These are phyloP conservation scores for Antrodiella citrinella DNA, from an alignment of 768 basidiomycete genomes.

Conservation along the genomic window DNA sequence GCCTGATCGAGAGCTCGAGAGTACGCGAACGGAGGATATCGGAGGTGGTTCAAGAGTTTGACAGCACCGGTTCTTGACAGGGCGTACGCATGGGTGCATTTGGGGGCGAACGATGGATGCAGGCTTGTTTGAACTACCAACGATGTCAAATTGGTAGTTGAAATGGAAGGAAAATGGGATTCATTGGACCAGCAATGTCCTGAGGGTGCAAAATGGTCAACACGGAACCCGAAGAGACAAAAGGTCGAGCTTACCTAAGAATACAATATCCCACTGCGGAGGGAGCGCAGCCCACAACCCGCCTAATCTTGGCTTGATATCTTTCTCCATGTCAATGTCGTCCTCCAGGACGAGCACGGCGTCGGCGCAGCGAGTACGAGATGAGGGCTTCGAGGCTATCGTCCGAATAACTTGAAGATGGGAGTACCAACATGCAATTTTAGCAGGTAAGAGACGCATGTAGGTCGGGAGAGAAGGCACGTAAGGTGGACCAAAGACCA, in stretches of 20 bases:
- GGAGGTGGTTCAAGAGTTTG: slow-evolving; percentile 50
- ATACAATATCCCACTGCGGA: slow-evolving; percentile 62
- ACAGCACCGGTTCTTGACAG: slow-evolving; percentile 53
- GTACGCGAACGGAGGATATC: slow-evolving; percentile 62
- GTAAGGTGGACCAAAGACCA: slow-evolving; percentile 19
- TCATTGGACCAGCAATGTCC: slow-evolving; percentile 82
- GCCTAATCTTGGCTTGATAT: slow-evolving; percentile 36
- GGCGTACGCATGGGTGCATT: slow-evolving; percentile 70
- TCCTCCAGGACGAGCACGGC: slow-evolving; percentile 63
- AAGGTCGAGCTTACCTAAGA: slow-evolving; percentile 41
- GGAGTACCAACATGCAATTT: slow-evolving; percentile 68
- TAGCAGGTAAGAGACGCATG: slow-evolving; percentile 60
- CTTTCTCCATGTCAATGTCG: slow-evolving; percentile 70
- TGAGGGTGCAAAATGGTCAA: slow-evolving; percentile 23
- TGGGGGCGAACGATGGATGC: slow-evolving; percentile 52
- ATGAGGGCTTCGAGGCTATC: slow-evolving; percentile 26
- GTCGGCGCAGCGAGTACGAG: slow-evolving; percentile 19
- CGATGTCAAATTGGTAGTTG: slow-evolving; percentile 2
- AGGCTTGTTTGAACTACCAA: slow-evolving; percentile 23
- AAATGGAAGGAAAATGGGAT: slow-evolving; percentile 33
- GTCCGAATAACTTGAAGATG: slow-evolving; percentile 46
- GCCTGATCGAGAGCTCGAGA: slow-evolving; percentile 75
- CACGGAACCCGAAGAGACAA: slow-evolving; percentile 4
- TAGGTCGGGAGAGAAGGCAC: slow-evolving; percentile 55
- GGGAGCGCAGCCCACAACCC: slow-evolving; percentile 48